Percentiles rank a stretch among this genome's conserved stretches.
These are phyloP conservation scores for Elsinoe arachidis DNA, from an alignment of 2,329 filamentous ascomycete species.

Conservation along the genomic window DNA sequence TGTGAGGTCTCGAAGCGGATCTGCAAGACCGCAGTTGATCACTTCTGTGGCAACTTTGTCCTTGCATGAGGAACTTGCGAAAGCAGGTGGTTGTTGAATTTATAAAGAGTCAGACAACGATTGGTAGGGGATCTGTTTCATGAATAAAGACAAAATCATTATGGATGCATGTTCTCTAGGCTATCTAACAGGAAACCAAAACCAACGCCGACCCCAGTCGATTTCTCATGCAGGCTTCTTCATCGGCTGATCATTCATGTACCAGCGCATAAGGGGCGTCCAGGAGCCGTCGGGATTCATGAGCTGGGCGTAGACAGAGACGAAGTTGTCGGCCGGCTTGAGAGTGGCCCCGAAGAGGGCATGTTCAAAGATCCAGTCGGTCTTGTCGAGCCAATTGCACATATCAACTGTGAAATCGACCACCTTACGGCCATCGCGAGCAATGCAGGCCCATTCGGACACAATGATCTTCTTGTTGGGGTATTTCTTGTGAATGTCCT, in stretches of 20 bases:
- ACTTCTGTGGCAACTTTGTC: no score
- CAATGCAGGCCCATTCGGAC: constrained; percentile 36
- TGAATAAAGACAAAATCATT: background rate
- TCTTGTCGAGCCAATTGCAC: constrained; percentile 37
- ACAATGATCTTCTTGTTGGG: constrained; percentile 31
- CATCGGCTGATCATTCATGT: constrained; percentile 22
- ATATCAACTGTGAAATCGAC: constrained; percentile 32
- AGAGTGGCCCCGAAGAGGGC: constrained; percentile 29
- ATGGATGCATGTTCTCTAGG: background rate
- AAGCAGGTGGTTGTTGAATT: background rate
- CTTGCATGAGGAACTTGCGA: no score
- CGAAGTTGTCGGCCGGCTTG: constrained; percentile 36
- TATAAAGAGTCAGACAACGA: background rate
- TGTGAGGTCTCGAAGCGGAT: no score
- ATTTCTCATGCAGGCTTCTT: background rate
- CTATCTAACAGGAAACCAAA: background rate
- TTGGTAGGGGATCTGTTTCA: background rate
- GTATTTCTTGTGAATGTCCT: constrained; percentile 31
- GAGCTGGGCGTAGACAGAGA: constrained; percentile 39
- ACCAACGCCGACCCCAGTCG: background rate
- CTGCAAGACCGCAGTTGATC: no score
- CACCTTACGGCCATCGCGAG: constrained; percentile 31
- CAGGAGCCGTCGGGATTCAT: constrained; percentile 37
- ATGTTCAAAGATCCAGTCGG: constrained; percentile 37
- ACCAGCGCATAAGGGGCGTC: constrained; percentile 28